A percentile compares a stretch with the other conserved stretches of the same genome.
Evolutionary conservation across 2,329 filamentous ascomycete genomes (phyloP).

Genomic region (Chaetomiaceae sp.): DNA sequence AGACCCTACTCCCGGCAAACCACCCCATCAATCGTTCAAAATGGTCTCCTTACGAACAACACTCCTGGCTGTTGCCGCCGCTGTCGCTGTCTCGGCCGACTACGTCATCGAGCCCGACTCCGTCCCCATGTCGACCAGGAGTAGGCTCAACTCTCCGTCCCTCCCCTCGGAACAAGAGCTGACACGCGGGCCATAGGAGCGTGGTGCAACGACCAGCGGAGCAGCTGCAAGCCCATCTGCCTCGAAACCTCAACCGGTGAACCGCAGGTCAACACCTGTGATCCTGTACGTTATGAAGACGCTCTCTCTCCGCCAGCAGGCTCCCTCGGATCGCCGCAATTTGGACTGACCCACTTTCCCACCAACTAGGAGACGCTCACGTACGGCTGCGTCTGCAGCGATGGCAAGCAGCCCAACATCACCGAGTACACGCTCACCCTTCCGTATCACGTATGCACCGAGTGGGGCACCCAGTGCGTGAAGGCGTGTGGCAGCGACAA

Average conservation of each 20-base stretch:
- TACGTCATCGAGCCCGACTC: slow-evolving; percentile 59
- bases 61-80: slow-evolving; percentile 51
- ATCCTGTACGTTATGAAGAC: slow-evolving; percentile 49
- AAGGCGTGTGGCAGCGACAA: slow-evolving; percentile 51
- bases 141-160: slow-evolving; percentile 39
- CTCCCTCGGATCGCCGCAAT: too few relatives aligned
- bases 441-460: slow-evolving; percentile 70
- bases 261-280: slow-evolving; percentile 60
- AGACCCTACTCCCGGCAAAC: not conserved
- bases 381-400: slow-evolving; percentile 69
- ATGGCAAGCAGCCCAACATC: slow-evolving; percentile 64
- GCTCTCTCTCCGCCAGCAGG: too few relatives aligned
- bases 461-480: slow-evolving; percentile 68
- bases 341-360: too few relatives aligned
- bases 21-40: slow-evolving; percentile 5
- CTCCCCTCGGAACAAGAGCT: not conserved
- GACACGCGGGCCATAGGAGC: slow-evolving; percentile 37
- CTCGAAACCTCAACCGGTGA: slow-evolving; percentile 51
- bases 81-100: slow-evolving; percentile 52
- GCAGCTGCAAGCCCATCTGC: slow-evolving; percentile 69
- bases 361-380: slow-evolving; percentile 49
- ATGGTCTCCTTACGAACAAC: slow-evolving; percentile 55
- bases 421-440: slow-evolving; percentile 74
- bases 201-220: slow-evolving; percentile 63
- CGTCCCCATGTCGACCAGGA: slow-evolving; percentile 49